Conservation (phyloP, 2,329 filamentous ascomycete species). For the Tolypocladium tundrense region DNA sequence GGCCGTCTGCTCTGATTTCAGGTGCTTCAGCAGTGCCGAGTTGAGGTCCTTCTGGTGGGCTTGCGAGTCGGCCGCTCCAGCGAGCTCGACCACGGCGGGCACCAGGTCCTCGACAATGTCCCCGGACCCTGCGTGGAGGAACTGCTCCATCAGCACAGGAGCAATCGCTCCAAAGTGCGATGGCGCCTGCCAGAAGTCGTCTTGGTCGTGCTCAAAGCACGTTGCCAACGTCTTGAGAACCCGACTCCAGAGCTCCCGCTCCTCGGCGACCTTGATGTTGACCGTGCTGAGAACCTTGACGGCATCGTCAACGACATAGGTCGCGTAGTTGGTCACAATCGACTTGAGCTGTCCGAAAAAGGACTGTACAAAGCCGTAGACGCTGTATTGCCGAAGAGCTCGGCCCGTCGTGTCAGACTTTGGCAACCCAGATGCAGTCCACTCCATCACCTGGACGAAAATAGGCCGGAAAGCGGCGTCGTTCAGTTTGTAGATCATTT, state of each 20-base stretch:
- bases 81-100: constrained; percentile 70
- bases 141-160: constrained; percentile 58
- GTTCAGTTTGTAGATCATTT: constrained; percentile 95
- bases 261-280: constrained; percentile 37
- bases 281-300: constrained; percentile 48
- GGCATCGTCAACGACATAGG: constrained; percentile 70
- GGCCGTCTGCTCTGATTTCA: constrained; percentile 60
- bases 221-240: constrained; percentile 62
- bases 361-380: constrained; percentile 69
- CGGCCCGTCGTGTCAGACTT: constrained; percentile 51
- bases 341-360: constrained; percentile 87
- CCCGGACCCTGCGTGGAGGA: constrained; percentile 35
- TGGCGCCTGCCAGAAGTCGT: constrained; percentile 92
- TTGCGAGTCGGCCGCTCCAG: constrained; percentile 68
- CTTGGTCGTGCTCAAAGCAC: constrained; percentile 81
- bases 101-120: constrained; percentile 47
- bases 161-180: constrained; percentile 71
- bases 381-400: constrained; percentile 56
- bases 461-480: constrained; percentile 88
- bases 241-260: constrained; percentile 53
- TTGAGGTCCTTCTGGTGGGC: constrained; percentile 92
- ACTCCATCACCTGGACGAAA: constrained; percentile 78
- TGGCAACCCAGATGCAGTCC: constrained; percentile 52
- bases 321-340: constrained; percentile 86
- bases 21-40: constrained; percentile 61